phyloP scores from a whole-genome alignment of 2,329 filamentous ascomycete species.

The Colletotrichum australisinense region DNA sequence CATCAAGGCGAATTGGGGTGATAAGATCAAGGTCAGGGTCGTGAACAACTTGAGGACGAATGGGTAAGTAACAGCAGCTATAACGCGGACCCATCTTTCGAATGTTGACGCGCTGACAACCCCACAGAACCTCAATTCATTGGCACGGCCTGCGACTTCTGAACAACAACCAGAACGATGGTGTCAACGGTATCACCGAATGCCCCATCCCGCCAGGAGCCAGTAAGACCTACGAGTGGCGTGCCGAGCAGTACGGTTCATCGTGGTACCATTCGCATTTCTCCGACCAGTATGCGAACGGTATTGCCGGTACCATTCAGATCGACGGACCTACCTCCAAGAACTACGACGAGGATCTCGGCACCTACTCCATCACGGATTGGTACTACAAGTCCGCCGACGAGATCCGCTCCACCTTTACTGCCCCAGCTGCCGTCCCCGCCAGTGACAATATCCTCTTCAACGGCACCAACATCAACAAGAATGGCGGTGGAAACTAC shows the following conservation, averaged over 20 bases:
- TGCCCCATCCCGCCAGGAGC: constrained; percentile 52
- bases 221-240: constrained; percentile 49
- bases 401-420: constrained; percentile 38
- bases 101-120: neutral
- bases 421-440: constrained; percentile 37
- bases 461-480: constrained; percentile 54
- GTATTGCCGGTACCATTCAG: constrained; percentile 61
- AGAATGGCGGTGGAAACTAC: constrained; percentile 39
- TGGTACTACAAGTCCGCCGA: constrained; percentile 59
- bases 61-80: constrained; percentile 40
- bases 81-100: no score
- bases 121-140: constrained; percentile 54
- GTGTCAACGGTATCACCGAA: constrained; percentile 56
- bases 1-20: constrained; percentile 65
- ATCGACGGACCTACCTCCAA: constrained; percentile 57
- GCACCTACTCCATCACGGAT: constrained; percentile 62
- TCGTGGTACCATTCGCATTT: constrained; percentile 59
- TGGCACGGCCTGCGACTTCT: constrained; percentile 62
- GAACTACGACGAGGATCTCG: constrained; percentile 72
- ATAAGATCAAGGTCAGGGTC: constrained; percentile 67
- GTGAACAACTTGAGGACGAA: constrained; percentile 70
- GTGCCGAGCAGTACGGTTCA: constrained; percentile 52
- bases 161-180: constrained; percentile 58
- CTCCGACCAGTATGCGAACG: constrained; percentile 62
- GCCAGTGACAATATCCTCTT: constrained; percentile 53